Evolutionary conservation across 2,329 filamentous ascomycete genomes (phyloP), one percentile per base, ranked within the genome.

Genomic region (Stagonosporopsis tanaceti): DNA sequence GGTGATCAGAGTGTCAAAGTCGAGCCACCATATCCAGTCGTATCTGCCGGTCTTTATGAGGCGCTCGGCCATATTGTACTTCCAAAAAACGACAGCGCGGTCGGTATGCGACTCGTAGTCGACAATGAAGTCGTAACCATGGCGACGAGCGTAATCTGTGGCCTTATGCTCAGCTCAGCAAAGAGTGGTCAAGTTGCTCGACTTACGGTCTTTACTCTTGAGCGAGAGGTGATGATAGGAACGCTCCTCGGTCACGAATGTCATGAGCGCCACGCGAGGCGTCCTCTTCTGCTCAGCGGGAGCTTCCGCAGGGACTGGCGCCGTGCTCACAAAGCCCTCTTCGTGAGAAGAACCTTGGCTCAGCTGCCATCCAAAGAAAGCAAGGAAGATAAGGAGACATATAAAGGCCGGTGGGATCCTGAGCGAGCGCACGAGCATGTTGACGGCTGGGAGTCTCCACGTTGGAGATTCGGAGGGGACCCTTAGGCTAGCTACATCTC

Each of bases 21-120:
- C 77, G 9, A 78, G 60, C 75, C 76, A 78, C 77, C 77, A 79
- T 20, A 79, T 69, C 77, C 77, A 79, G 52, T 78, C 74, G 54
- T 75, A 74, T 55, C 71, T 72, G 38, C 62, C 60, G 6, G 65
- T 59, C 30, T 72, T 70, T 59, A 77, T 68, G 15, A 76, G 60
- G n/a, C 68, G 67, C 53, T 75, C 69, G 6, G 73, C 66, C 73
- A 78, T 78, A 58, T 76, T 65, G 52, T 75, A 73, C 53, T 78
- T 79, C 66, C 72, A 75, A 62, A 68, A 78, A 25, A 72, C 67
- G 12, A 70, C 68, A 28, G 62, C 68, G 46, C 64, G 71, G 14
- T 67, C 62, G 22, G 68, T 60, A 45, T 73, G 70, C 12, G 68
- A 59, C 66, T 78, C 76, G 53, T 74, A 78, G 60, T 78, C 77